phyloP scores from a whole-genome alignment of 331 rosid genomes.

The Cydonia oblonga region DNA sequence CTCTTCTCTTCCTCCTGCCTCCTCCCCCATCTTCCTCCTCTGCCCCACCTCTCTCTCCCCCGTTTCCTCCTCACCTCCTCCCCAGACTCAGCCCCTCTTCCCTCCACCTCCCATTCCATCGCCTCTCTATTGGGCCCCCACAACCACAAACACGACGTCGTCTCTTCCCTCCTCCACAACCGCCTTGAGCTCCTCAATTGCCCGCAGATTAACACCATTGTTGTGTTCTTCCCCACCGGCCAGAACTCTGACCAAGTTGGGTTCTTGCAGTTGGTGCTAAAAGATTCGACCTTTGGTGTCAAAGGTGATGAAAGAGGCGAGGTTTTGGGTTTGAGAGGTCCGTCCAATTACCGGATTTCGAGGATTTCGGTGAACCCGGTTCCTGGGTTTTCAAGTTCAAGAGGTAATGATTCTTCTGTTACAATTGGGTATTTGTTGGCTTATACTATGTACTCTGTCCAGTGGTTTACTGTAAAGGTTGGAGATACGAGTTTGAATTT shows the following conservation, averaged over 20 bases:
- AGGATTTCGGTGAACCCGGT: conserved; percentile 37
- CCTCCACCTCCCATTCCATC: conserved; percentile 46
- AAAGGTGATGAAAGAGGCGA: conserved; percentile 6
- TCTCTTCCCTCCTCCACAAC: conserved; percentile 29
- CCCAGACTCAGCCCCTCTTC: conserved; percentile 23
- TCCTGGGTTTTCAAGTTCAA: not conserved
- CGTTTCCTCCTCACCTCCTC: conserved; percentile 34
- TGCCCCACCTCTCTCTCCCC: conserved; percentile 28
- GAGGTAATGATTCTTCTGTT: conserved; percentile 1
- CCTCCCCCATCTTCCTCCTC: conserved; percentile 17
- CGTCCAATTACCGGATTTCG: conserved; percentile 22
- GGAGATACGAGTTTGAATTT: not conserved
- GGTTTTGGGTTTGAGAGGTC: conserved; percentile 15
- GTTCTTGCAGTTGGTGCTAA: conserved; percentile 20
- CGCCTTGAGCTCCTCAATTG: conserved; percentile 35
- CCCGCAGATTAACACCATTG: conserved; percentile 11
- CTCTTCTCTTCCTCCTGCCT: conserved; percentile 34
- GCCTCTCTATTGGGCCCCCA: conserved; percentile 22
- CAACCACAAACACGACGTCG: not conserved
- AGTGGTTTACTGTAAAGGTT: conserved; percentile 40
- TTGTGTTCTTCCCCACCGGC: conserved; percentile 59
- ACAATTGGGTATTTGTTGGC: conserved; percentile 45
- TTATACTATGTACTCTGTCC: conserved; percentile 36
- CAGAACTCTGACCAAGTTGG: conserved; percentile 43
- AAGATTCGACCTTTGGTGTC: conserved; percentile 13